Evolutionary conservation across 768 basidiomycete genomes (phyloP).

Genomic region (Macrolepiota fuliginosa): DNA sequence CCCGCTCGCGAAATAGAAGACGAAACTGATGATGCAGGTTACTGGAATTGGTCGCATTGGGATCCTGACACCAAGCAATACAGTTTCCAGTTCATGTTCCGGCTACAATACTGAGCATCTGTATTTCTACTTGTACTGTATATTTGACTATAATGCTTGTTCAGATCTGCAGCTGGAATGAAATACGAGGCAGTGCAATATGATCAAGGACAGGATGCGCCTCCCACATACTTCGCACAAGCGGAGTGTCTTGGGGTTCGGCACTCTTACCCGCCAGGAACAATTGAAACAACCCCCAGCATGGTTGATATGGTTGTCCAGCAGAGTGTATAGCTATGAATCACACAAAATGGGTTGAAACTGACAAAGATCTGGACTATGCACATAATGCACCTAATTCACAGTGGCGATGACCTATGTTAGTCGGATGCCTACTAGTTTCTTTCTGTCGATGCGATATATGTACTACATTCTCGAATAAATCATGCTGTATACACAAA

Average conservation of each 20-base stretch:
- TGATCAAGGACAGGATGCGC: no score
- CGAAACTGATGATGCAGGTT: constrained; percentile 84
- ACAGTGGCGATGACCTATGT: no score
- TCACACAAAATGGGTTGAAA: no score
- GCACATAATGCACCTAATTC: no score
- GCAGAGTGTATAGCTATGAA: no score
- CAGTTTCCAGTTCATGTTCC: constrained; percentile 97
- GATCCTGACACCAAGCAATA: constrained; percentile 99
- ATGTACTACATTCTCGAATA: constrained; percentile 10
- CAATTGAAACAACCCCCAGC: no score
- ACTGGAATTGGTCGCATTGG: constrained; percentile 99
- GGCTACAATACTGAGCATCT: constrained; percentile 41
- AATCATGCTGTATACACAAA: constrained; percentile 13
- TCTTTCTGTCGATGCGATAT: not conserved
- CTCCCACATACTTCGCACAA: no score
- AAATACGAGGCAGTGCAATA: not conserved
- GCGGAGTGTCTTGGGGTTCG: no score
- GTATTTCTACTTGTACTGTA: constrained; percentile 1
- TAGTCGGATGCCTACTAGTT: no score
- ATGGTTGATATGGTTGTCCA: no score
- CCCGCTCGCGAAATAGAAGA: constrained; percentile 97
- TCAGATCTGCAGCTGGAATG: not conserved
- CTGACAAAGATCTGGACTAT: no score
- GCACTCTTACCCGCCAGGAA: no score
- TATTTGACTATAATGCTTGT: constrained; percentile 9